Base-by-base conservation (phyloP, 495 filamentous ascomycete species). In the Neurospora sp. region DNA sequence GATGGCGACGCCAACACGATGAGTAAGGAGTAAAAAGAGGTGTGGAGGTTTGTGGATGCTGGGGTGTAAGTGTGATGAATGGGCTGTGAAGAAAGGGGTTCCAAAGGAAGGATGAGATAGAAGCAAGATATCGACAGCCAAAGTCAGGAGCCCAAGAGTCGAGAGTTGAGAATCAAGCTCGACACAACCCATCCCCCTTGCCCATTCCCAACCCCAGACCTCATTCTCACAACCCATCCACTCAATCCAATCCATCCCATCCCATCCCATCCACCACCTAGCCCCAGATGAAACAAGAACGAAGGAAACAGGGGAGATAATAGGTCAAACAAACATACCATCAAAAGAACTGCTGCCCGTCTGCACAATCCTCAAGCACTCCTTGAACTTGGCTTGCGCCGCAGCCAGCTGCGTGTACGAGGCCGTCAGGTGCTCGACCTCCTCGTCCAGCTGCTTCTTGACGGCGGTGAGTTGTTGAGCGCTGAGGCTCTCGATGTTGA, bases 391-490 rank as follows among this genome's bases (percentile, higher is more conserved):
- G 71, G 89, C 85, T 80, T 97, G 96, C 20, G 96, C 96, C 39
- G 90, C 89, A 74, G 93, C 93, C 39, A 99, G 89, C 82, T 96
- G 95, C 44, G 90, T 83, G 85, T 96, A 97, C 14, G 96, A 98
- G 72, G 84, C 87, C 0, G 93, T 96, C 75, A 99, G 90, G 84
- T 97, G 94, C 79, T 97, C 92, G 75, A 99, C 89, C 79, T 99
- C 96, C 76, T 94, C 90, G 81, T 97, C 95, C 73, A 99, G 92
- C 80, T 97, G 95, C 81, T 96, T 93, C 84, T 98, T 97, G 54
- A 98, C 89, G 72, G 87, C 85, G 71, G 75, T 84, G 39, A 88
- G 84, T 78, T 88, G 87, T 70, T 86, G 84, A 7, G 83, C 80
- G 74, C 81, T 85, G 71, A 89, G 84, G 75, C 74, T 83, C 79